phyloP scores from a whole-genome alignment of 352 stramenopile genomes.

The Phytophthora rubi region DNA sequence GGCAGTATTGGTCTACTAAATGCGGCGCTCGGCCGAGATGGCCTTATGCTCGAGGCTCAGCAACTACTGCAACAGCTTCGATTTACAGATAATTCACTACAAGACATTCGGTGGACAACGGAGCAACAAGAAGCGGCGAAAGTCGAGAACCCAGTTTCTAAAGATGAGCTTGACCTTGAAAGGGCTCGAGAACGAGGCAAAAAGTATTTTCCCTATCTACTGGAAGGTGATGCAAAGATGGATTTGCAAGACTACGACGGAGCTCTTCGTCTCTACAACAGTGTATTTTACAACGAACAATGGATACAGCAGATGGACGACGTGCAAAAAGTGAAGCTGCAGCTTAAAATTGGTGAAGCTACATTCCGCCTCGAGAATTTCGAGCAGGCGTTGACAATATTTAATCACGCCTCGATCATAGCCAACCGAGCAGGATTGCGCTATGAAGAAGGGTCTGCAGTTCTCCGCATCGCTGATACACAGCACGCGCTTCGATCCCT shows the following conservation, averaged over 20 bases:
- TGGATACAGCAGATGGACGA: conserved; percentile 52
- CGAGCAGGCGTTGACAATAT: conserved; percentile 58
- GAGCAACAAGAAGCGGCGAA: conserved; percentile 39
- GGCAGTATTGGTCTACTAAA: conserved; percentile 58
- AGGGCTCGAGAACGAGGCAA: conserved; percentile 25
- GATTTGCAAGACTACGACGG: conserved; percentile 55
- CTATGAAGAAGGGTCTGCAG: conserved; percentile 44
- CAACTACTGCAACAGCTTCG: conserved; percentile 52
- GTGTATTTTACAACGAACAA: conserved; percentile 42
- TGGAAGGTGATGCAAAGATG: conserved; percentile 71
- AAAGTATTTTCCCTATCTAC: conserved; percentile 51
- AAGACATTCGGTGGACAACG: conserved; percentile 50
- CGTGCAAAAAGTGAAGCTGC: conserved; percentile 34
- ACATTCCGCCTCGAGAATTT: conserved; percentile 47
- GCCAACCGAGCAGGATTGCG: conserved; percentile 32
- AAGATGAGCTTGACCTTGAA: conserved; percentile 11
- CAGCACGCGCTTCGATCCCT: conserved; percentile 54
- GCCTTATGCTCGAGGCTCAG: conserved; percentile 56
- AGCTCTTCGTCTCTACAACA: conserved; percentile 50
- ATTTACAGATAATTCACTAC: conserved; percentile 42
- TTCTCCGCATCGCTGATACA: conserved; percentile 41
- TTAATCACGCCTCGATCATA: conserved; percentile 53
- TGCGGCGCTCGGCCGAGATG: conserved; percentile 53
- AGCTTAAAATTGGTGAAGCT: conserved; percentile 48
- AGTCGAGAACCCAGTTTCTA: conserved; percentile 1